Evolutionary conservation across 495 filamentous ascomycete species (phyloP).

Genomic region (Hyaloscypha variabilis): DNA sequence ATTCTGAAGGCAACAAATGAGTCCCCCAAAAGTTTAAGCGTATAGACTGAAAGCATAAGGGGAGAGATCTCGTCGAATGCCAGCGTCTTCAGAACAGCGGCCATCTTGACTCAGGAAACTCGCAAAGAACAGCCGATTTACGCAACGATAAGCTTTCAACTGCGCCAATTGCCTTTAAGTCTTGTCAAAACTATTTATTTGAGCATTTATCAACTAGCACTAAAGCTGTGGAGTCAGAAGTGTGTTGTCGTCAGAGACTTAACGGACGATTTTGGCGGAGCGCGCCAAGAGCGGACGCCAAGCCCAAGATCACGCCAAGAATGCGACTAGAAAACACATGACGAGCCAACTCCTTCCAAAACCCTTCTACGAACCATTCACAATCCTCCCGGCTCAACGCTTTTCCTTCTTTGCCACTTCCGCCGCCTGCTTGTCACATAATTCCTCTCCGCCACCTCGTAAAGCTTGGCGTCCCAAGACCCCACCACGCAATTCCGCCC

Average conservation of each 20-base stretch:
- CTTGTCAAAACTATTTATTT: neutral
- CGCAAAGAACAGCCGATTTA: neutral
- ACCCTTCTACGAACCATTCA: neutral
- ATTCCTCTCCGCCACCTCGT: slow-evolving; percentile 3
- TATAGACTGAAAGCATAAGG: no score
- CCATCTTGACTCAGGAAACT: no score
- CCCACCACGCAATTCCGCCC: slow-evolving; percentile 2
- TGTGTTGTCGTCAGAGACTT: neutral
- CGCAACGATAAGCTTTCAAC: neutral
- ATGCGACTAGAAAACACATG: neutral
- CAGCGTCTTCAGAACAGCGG: no score
- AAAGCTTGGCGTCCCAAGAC: neutral
- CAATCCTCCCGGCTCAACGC: neutral
- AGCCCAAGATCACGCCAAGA: neutral
- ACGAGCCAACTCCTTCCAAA: neutral
- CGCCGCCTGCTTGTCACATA: neutral
- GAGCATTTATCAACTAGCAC: neutral
- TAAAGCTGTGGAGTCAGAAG: neutral
- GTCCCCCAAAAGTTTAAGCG: no score
- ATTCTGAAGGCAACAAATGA: no score
- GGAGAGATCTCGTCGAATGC: no score
- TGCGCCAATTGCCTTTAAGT: neutral
- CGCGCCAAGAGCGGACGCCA: neutral
- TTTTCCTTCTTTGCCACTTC: neutral
- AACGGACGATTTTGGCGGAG: neutral